Percentiles rank a stretch among this genome's conserved stretches.
Evolutionary conservation across 495 filamentous ascomycete species (phyloP).

Genomic region (Melanomma pulvis-pyrius): DNA sequence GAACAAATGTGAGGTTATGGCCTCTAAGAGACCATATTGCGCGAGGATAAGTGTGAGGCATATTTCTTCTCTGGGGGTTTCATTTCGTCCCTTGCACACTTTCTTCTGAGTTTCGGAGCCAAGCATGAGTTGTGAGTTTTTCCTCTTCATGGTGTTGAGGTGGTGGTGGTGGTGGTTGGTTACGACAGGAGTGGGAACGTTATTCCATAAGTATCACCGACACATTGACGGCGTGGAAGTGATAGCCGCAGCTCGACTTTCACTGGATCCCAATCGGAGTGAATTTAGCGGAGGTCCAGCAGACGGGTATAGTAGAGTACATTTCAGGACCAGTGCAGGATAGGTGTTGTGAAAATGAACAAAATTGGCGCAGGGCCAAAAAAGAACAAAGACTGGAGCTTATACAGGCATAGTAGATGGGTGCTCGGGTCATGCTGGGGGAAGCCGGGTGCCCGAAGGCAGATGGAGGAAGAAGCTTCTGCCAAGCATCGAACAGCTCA

Average conservation of each 20-base stretch:
- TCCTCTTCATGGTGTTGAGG: slow-evolving; percentile 8
- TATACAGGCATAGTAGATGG: neutral
- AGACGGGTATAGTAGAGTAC: neutral
- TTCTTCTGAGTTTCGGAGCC: neutral
- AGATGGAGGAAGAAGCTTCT: neutral
- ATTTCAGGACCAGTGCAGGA: neutral
- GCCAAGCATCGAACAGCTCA: neutral
- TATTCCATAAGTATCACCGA: neutral
- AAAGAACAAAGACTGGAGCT: neutral
- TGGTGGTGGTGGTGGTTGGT: neutral
- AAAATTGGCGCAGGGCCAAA: neutral
- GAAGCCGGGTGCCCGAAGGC: neutral
- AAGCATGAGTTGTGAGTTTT: neutral
- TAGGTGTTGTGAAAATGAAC: neutral
- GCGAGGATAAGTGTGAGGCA: slow-evolving; percentile 5
- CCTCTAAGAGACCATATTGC: slow-evolving; percentile 18
- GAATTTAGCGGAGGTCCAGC: slow-evolving; percentile 1
- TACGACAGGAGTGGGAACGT: neutral
- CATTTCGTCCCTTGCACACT: neutral
- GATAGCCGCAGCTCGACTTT: neutral
- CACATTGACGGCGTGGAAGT: neutral
- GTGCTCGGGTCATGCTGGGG: neutral
- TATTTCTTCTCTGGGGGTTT: neutral
- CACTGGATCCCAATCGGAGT: neutral
- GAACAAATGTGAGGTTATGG: slow-evolving; percentile 12